phyloP scores from a whole-genome alignment of 805 yeast species.

The Zygosaccharomyces siamensis region DNA sequence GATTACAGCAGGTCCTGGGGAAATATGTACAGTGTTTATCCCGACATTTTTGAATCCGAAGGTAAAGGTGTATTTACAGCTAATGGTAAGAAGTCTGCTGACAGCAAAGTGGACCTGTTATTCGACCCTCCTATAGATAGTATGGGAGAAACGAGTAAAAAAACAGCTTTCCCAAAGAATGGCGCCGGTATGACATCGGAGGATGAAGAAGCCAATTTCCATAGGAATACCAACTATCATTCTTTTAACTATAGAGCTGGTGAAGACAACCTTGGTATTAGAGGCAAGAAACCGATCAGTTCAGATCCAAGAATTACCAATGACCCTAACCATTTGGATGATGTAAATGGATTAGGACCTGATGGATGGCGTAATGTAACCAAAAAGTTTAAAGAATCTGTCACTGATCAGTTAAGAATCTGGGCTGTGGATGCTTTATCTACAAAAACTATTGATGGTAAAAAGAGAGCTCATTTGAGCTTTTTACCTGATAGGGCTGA shows the following conservation, averaged over 20 bases:
- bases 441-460: constrained; percentile 33
- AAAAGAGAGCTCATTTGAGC: constrained; percentile 21
- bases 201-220: background rate
- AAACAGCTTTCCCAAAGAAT: constrained; percentile 12
- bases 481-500: constrained; percentile 56
- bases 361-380: constrained; percentile 55
- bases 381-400: constrained; percentile 46
- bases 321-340: constrained; percentile 57
- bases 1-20: constrained; percentile 41
- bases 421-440: constrained; percentile 48
- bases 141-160: constrained; percentile 2
- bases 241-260: constrained; percentile 90
- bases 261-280: constrained; percentile 74
- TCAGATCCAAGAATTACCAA: constrained; percentile 76
- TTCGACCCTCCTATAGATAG: constrained; percentile 6
- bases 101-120: constrained; percentile 2
- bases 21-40: constrained; percentile 36
- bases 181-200: background rate
- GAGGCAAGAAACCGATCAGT: constrained; percentile 77
- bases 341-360: constrained; percentile 70
- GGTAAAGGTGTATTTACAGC: constrained; percentile 6
- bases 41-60: background rate
- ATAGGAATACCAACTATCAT: constrained; percentile 26
- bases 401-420: constrained; percentile 50
- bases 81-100: background rate